Percentiles rank a stretch among this genome's conserved stretches.
Evolutionary conservation across 495 filamentous ascomycete species (phyloP).

Genomic region (Penicillium salamii): DNA sequence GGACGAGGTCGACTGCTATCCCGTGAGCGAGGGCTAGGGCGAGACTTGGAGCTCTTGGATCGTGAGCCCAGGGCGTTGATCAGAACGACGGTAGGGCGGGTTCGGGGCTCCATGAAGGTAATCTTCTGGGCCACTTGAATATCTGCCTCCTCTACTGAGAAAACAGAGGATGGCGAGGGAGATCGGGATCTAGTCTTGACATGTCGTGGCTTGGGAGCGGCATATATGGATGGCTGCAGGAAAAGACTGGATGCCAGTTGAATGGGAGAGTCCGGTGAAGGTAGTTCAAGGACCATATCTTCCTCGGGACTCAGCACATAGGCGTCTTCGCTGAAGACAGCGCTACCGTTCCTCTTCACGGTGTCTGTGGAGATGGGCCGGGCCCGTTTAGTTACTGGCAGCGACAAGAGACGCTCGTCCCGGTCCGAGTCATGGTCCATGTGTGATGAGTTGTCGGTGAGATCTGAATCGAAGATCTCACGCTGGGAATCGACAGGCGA

Average conservation of each 20-base stretch:
- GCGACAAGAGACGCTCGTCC: slow-evolving; percentile 25
- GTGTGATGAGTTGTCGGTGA: slow-evolving; percentile 30
- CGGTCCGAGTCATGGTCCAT: slow-evolving; percentile 24
- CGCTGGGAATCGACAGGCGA: slow-evolving; percentile 30
- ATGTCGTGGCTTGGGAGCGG: slow-evolving; percentile 23
- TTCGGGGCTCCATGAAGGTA: slow-evolving; percentile 31
- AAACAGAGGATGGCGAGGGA: slow-evolving; percentile 30
- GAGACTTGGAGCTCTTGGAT: slow-evolving; percentile 13
- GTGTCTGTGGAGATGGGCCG: slow-evolving; percentile 42
- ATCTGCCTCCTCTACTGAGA: slow-evolving; percentile 36
- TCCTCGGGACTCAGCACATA: slow-evolving; percentile 39
- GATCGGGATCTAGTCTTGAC: slow-evolving; percentile 22
- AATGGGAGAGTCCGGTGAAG: slow-evolving; percentile 30
- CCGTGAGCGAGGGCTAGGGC: slow-evolving; percentile 13
- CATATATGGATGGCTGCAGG: slow-evolving; percentile 34
- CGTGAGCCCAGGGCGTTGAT: slow-evolving; percentile 29
- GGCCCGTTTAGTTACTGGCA: slow-evolving; percentile 22
- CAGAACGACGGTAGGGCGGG: slow-evolving; percentile 37
- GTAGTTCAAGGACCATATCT: slow-evolving; percentile 39
- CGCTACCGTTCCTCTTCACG: slow-evolving; percentile 38
- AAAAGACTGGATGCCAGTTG: slow-evolving; percentile 34
- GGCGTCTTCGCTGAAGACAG: slow-evolving; percentile 32
- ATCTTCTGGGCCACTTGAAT: slow-evolving; percentile 38
- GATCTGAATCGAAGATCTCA: slow-evolving; percentile 28
- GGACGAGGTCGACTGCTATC: slow-evolving; percentile 18